Evolutionary conservation across 805 yeast species (phyloP), one percentile per base, ranked within the genome.

Genomic region (Suhomyces sp.): DNA sequence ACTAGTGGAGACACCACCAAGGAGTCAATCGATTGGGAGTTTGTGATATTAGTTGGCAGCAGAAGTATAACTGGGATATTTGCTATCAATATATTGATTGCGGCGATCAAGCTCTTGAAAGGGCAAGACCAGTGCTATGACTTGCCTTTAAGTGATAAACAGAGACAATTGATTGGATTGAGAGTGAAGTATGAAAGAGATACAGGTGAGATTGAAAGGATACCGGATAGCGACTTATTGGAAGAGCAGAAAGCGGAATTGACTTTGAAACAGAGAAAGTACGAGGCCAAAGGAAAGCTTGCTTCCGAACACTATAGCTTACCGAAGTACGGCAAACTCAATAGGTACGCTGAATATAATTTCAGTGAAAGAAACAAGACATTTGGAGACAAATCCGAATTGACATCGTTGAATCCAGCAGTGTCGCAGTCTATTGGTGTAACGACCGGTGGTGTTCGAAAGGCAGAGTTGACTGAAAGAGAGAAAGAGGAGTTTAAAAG

Each of bases 41-140:
- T 40, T 1, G 28, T 36, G 1, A 43, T 48, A 26, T 12, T 48
- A 10, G 47, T 28, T 3, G 32, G 10, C n/a, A 23, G 47, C 15
- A 47, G 48, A 20, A 20, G 49, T 2, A 32, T 59, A 2, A 52
- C 54, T 25, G 40, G 33, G 2, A 25, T 62, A 3, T 46, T 67
- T 10, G 27, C 50, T 2, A 38, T 56, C 28, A 57, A 61, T 34
- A 53, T 69, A 8, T 19, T 50, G 8, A 24, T 53, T 2, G 52
- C 68, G 15, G 19, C 55, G 3, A 40, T 60, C 25, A 53, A 49
- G 28, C 43, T 72, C 11, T 16, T 62, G 6, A 64, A 60, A 42
- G 68, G 73, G 2, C 67, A 62, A 39, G 80, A 76, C 44, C 71
- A 69, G 45, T 75, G 80, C 43, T 45, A 59, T 22, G 81, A 76